Conservation (phyloP, 2,329 filamentous ascomycete genomes). For the Ophiostoma sp. region DNA sequence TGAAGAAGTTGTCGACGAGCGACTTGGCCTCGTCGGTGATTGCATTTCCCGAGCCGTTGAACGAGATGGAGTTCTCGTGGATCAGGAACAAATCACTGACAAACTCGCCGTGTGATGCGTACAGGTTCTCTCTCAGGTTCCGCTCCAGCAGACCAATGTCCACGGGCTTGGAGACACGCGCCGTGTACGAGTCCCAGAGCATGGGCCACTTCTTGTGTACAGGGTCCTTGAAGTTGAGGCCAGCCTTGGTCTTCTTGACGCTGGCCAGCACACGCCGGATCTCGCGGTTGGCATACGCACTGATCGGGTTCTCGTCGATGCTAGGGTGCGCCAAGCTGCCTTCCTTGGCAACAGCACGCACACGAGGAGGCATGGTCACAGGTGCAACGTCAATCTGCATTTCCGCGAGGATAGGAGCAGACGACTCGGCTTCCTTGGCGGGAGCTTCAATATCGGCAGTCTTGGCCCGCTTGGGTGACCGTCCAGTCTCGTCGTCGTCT, state of each 20-base stretch:
- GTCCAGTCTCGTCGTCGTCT: constrained; percentile 62
- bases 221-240: constrained; percentile 67
- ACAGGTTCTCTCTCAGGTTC: constrained; percentile 65
- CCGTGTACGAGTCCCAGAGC: constrained; percentile 67
- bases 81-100: constrained; percentile 71
- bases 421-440: constrained; percentile 9
- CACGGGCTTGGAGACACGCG: constrained; percentile 70
- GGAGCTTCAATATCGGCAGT: constrained; percentile 41
- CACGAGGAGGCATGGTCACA: constrained; percentile 29
- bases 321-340: constrained; percentile 41
- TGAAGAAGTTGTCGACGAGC: constrained; percentile 54
- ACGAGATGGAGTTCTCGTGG: constrained; percentile 69
- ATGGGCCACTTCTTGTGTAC: constrained; percentile 70
- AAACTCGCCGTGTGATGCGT: constrained; percentile 66
- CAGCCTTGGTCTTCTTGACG: constrained; percentile 81
- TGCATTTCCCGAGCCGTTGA: constrained; percentile 75
- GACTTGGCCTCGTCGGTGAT: constrained; percentile 56
- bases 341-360: constrained; percentile 34
- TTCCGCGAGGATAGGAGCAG: constrained; percentile 4
- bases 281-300: constrained; percentile 55
- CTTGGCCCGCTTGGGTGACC: constrained; percentile 73
- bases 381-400: constrained; percentile 31
- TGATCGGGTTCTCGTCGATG: constrained; percentile 48
- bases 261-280: constrained; percentile 63
- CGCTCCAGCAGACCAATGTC: constrained; percentile 78